Evolutionary conservation across 2,329 filamentous ascomycete species (phyloP).

Genomic region (Talaromyces amestolkiae): DNA sequence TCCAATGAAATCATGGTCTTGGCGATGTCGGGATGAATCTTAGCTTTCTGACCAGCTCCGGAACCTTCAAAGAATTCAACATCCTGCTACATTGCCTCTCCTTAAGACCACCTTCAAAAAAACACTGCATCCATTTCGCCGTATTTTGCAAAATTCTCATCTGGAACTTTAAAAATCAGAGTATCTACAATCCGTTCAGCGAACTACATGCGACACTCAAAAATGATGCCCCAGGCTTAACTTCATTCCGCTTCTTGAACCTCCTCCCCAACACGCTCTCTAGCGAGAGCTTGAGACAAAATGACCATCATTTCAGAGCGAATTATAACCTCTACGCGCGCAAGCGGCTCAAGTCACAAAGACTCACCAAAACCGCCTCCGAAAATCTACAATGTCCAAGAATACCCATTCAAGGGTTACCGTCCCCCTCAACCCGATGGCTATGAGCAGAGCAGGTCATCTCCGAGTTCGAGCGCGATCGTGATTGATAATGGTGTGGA

Average conservation of each 20-base stretch:
- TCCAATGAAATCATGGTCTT: constrained; percentile 16
- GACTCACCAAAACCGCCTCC: constrained; percentile 53
- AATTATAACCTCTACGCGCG: constrained; percentile 37
- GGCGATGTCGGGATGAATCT: constrained; percentile 15
- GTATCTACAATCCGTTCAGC: neutral
- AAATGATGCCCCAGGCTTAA: constrained; percentile 1
- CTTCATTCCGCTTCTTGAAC: neutral
- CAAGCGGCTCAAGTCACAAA: constrained; percentile 36
- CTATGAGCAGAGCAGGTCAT: constrained; percentile 64
- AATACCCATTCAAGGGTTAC: constrained; percentile 62
- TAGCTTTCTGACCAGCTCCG: constrained; percentile 10
- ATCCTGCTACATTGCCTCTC: neutral
- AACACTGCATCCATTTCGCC: neutral
- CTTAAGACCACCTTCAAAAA: neutral
- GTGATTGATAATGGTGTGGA: constrained; percentile 91
- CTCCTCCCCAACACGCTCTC: neutral
- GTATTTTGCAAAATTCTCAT: no score
- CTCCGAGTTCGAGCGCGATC: constrained; percentile 67
- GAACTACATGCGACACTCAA: neutral
- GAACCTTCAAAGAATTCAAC: constrained; percentile 13
- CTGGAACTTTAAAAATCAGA: no score
- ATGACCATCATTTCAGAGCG: constrained; percentile 47
- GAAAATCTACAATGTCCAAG: constrained; percentile 53
- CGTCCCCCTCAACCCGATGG: constrained; percentile 63
- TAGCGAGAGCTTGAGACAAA: constrained; percentile 20